Conservation (phyloP, 257 asterid species). For the Solanum pimpinellifolium region DNA sequence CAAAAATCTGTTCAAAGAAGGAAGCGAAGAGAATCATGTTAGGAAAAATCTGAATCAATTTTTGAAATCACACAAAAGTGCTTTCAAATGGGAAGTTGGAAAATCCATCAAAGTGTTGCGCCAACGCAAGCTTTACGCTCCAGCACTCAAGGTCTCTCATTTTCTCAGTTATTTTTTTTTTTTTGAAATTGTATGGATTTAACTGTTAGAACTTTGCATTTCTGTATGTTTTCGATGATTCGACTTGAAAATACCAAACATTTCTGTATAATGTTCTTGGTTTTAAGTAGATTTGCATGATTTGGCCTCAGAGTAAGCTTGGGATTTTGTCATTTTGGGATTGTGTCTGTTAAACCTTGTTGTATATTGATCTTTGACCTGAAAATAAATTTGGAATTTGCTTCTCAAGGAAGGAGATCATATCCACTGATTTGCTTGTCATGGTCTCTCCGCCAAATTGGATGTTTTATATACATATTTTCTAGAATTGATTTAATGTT, state of each 20-base stretch:
- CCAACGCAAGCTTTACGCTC: constrained; percentile 53
- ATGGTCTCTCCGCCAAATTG: not conserved
- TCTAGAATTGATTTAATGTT: not conserved
- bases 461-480: not conserved
- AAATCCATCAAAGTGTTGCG: constrained; percentile 67
- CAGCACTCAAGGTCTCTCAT: constrained; percentile 61
- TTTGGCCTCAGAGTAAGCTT: not conserved
- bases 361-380: not conserved
- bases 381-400: not conserved
- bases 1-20: constrained; percentile 60
- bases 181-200: not conserved
- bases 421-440: not conserved
- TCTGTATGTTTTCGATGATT: not conserved
- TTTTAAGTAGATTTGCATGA: not conserved
- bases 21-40: constrained; percentile 51
- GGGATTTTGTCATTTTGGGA: not conserved
- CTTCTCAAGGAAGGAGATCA: not conserved
- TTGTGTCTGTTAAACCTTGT: not conserved
- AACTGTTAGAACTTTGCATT: not conserved
- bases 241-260: not conserved
- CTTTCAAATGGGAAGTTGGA: constrained; percentile 90
- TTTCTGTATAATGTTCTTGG: not conserved
- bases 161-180: not conserved
- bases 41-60: constrained; percentile 57
- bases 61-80: constrained; percentile 53